Evolutionary conservation across 2,329 filamentous ascomycete genomes (phyloP), one percentile per base, ranked within the genome.

Genomic region (Magnaporthiopsis incrustans): DNA sequence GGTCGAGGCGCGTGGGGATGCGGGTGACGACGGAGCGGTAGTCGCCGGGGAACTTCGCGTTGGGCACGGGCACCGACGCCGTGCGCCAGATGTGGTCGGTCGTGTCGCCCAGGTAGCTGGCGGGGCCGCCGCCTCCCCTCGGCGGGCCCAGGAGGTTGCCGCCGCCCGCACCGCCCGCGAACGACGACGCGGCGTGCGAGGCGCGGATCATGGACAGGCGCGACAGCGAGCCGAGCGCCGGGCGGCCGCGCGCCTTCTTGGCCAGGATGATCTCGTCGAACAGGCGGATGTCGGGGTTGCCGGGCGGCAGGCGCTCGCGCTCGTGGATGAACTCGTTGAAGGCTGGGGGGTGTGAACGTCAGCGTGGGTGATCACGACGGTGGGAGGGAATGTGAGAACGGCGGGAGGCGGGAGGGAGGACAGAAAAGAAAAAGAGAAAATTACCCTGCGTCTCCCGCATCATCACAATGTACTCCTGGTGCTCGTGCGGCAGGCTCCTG

Each of bases 321-420:
- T 92, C 89, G 71, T 94, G 89, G 67, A 95, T 90, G 74, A 95
- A 95, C 73, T 94, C 90, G 69, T 92, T 92, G 73, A 93, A 92
- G 61, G 79, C 85, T 86, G 11, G 18, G 4, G 18, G 18, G 18
- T 2, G 18, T 25, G 2, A 35, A 35, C 11, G 22, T 53, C 26
- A 53, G 60, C 33, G n/a, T n/a, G n/a, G n/a, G n/a, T n/a, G n/a
- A n/a, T n/a, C n/a, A n/a, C n/a, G n/a, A n/a, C n/a, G n/a, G n/a
- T n/a, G n/a, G n/a, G n/a, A n/a, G n/a, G n/a, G n/a, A n/a, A n/a
- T n/a, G n/a, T n/a, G n/a, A n/a, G n/a, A n/a, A n/a, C n/a, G n/a
- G n/a, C 27, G 27, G 27, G 27, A 5, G 3, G 5, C 5, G 27
- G 5, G 27, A 30, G 27, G 27, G 27, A 30, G 5, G 27, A 30